A percentile compares a stretch with the other conserved stretches of the same genome.
Evolutionary conservation across 441 rosid species (phyloP).

Genomic region (Hypseocharis bilobata): DNA sequence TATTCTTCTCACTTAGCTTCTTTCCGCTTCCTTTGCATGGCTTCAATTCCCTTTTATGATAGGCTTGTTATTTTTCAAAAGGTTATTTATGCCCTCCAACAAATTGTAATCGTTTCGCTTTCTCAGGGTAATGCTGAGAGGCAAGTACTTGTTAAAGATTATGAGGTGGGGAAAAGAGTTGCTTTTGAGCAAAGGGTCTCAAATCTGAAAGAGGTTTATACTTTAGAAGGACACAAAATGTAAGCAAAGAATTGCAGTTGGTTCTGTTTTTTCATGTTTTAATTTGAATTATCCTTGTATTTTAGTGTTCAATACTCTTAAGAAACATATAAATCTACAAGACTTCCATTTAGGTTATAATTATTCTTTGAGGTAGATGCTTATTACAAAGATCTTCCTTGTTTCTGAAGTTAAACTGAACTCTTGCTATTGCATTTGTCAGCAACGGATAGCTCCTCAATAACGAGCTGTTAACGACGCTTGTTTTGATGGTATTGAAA

Average conservation of each 20-base stretch:
- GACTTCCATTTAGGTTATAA: too few species aligned
- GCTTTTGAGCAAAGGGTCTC: slow-evolving; percentile 74
- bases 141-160: slow-evolving; percentile 87
- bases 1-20: slow-evolving; percentile 9
- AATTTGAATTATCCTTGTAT: not conserved
- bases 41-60: not conserved
- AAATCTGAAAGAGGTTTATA: slow-evolving; percentile 78
- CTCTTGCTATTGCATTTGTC: not conserved
- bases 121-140: slow-evolving; percentile 73
- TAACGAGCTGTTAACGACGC: not conserved
- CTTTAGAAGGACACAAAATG: slow-evolving; percentile 83
- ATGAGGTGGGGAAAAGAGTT: slow-evolving; percentile 64
- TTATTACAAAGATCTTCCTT: too few species aligned
- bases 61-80: slow-evolving; percentile 4
- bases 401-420: not conserved
- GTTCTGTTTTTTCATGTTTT: not conserved
- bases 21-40: slow-evolving; percentile 5
- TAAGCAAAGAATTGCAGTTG: slow-evolving; percentile 27
- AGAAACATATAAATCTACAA: not conserved
- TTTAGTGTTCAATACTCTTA: not conserved
- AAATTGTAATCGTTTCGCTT: slow-evolving; percentile 18
- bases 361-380: too few species aligned
- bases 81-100: too few species aligned
- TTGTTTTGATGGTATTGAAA: slow-evolving; percentile 3
- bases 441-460: not conserved